Evolutionary conservation across 345 rosid genomes (phyloP).

Genomic region (Cardamine resedifolia): DNA sequence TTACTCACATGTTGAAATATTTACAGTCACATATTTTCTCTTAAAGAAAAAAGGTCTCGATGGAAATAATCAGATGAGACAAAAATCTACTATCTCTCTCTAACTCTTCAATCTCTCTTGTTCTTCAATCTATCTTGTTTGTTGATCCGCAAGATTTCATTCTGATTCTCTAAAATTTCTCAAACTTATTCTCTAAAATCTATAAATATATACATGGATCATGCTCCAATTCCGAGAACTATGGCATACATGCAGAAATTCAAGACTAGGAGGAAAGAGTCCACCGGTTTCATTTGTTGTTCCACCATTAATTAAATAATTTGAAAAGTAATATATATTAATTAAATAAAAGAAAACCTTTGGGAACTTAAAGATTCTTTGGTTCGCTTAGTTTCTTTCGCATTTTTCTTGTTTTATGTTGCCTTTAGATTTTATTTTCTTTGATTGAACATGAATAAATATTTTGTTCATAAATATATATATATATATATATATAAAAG

Average conservation of each 20-base stretch:
- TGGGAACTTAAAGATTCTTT: constrained; percentile 23
- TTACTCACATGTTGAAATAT: too few relatives aligned
- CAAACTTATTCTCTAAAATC: too few relatives aligned
- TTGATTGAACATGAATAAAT: neutral
- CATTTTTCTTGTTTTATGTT: neutral
- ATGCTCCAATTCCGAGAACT: constrained; percentile 72
- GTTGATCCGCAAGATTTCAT: too few relatives aligned
- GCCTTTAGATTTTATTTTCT: neutral
- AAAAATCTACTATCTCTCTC: too few relatives aligned
- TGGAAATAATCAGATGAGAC: too few relatives aligned
- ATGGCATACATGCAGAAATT: constrained; percentile 77
- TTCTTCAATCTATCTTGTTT: too few relatives aligned
- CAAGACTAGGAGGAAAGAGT: constrained; percentile 57
- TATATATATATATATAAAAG: too few relatives aligned
- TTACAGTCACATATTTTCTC: too few relatives aligned
- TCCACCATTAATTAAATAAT: constrained; percentile 50
- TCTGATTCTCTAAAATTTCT: too few relatives aligned
- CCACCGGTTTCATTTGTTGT: constrained; percentile 53
- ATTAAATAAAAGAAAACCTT: neutral
- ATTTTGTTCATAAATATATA: neutral
- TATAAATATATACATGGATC: too few relatives aligned
- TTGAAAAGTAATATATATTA: neutral
- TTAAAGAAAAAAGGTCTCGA: too few relatives aligned
- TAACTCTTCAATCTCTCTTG: too few relatives aligned
- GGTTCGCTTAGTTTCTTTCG: constrained; percentile 21